phyloP scores from a whole-genome alignment of 2,329 filamentous ascomycete genomes.

The Talaromyces islandicus region DNA sequence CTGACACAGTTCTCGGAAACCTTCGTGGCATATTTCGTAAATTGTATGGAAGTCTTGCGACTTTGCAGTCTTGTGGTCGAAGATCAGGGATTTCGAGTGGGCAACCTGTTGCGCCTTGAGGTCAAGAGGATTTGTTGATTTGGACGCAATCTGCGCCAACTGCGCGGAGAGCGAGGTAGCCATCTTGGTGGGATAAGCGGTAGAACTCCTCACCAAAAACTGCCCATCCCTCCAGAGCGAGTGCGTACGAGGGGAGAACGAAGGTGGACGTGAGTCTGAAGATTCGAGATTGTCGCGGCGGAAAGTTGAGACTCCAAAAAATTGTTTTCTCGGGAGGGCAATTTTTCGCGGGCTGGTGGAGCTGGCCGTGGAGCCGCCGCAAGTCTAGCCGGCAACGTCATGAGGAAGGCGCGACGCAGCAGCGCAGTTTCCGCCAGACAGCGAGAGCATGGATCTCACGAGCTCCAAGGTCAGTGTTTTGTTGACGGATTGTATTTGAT shows the following conservation, averaged over 20 bases:
- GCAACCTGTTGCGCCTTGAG: constrained; percentile 86
- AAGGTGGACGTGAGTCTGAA: background rate
- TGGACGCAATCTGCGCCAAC: constrained; percentile 84
- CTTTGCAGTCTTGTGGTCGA: constrained; percentile 76
- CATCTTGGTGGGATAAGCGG: constrained; percentile 47
- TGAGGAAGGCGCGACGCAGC: background rate
- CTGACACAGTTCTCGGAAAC: constrained; percentile 84
- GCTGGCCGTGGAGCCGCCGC: constrained; percentile 10
- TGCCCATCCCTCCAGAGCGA: constrained; percentile 3
- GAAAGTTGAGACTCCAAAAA: constrained; percentile 14
- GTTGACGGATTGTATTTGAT: background rate
- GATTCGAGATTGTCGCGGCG: background rate
- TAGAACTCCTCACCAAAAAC: background rate
- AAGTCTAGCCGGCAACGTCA: constrained; percentile 13
- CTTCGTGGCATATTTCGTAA: constrained; percentile 79
- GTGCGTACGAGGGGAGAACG: background rate
- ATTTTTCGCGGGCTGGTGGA: constrained; percentile 18
- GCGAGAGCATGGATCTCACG: constrained; percentile 30
- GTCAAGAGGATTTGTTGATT: constrained; percentile 84
- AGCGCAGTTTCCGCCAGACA: background rate
- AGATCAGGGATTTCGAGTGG: constrained; percentile 92
- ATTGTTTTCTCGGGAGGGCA: constrained; percentile 17
- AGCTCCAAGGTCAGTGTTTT: constrained; percentile 25
- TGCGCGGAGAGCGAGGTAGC: constrained; percentile 84
- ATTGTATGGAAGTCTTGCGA: constrained; percentile 86